Evolutionary conservation across 163 green algal genomes (phyloP).

Genomic region (Dunaliella salina): DNA sequence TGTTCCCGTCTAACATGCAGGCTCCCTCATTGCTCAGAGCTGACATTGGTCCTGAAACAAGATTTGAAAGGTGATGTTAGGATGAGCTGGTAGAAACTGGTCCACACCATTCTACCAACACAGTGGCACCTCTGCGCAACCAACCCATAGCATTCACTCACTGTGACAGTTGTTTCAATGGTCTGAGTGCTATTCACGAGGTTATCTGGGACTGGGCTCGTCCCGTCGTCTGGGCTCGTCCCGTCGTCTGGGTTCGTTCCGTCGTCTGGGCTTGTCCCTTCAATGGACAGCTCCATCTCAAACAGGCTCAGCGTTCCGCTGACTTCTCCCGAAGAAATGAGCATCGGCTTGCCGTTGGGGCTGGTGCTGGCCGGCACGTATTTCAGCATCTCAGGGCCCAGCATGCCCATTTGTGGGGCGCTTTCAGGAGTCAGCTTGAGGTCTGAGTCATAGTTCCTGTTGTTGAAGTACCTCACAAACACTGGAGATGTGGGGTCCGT

Average conservation of each 20-base stretch:
- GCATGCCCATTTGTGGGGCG: neutral
- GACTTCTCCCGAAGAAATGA: neutral
- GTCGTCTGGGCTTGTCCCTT: neutral
- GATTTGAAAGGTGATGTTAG: too few relatives aligned
- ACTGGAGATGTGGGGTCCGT: neutral
- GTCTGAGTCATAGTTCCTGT: neutral
- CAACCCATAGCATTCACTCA: too few relatives aligned
- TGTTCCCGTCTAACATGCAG: too few relatives aligned
- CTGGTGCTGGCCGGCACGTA: neutral
- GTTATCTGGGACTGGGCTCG: neutral
- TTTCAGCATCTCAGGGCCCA: neutral
- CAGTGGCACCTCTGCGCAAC: too few relatives aligned
- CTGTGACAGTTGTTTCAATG: neutral
- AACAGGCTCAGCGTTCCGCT: neutral
- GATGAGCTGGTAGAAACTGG: too few relatives aligned
- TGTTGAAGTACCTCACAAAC: conserved; percentile 3
- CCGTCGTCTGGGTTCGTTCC: neutral
- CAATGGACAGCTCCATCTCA: neutral
- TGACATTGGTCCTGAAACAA: too few relatives aligned
- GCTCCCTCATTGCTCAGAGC: too few relatives aligned
- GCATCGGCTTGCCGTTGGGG: neutral
- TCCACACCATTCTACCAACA: too few relatives aligned
- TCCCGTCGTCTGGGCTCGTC: neutral
- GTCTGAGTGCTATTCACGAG: neutral
- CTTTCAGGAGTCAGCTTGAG: neutral